phyloP scores from a whole-genome alignment of 140 eudicot species.

The Oenanthe javanica region DNA sequence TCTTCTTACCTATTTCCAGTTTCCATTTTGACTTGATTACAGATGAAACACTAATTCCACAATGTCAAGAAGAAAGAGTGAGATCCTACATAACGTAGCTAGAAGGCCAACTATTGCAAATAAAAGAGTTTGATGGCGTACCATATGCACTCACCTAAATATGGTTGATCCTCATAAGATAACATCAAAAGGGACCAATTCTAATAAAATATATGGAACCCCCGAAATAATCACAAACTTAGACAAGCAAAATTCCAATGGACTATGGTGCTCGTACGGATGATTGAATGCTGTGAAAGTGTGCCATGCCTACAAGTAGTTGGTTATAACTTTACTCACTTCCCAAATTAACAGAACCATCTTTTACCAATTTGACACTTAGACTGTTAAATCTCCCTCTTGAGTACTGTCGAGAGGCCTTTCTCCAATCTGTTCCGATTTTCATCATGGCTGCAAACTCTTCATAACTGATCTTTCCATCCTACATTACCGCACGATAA shows the following conservation, averaged over 20 bases:
- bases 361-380: slow-evolving; percentile 79
- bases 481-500: slow-evolving; percentile 36
- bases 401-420: slow-evolving; percentile 97
- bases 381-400: slow-evolving; percentile 82
- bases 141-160: slow-evolving; percentile 21
- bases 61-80: not conserved
- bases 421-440: slow-evolving; percentile 95
- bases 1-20: not conserved
- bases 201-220: slow-evolving; percentile 17
- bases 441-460: slow-evolving; percentile 93
- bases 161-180: slow-evolving; percentile 26
- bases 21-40: not conserved
- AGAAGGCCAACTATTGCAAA: slow-evolving; percentile 20
- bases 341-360: slow-evolving; percentile 76
- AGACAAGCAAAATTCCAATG: slow-evolving; percentile 18
- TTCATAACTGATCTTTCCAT: slow-evolving; percentile 73
- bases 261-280: slow-evolving; percentile 7
- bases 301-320: not conserved
- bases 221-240: slow-evolving; percentile 39
- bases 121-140: slow-evolving; percentile 21
- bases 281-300: not conserved
- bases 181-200: slow-evolving; percentile 26
- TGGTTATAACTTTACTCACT: slow-evolving; percentile 30
- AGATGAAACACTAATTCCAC: not conserved
- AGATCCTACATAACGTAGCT: not conserved